phyloP scores from a whole-genome alignment of 371 early-diverging fungal species.

The Amoeboradix gromovi region DNA sequence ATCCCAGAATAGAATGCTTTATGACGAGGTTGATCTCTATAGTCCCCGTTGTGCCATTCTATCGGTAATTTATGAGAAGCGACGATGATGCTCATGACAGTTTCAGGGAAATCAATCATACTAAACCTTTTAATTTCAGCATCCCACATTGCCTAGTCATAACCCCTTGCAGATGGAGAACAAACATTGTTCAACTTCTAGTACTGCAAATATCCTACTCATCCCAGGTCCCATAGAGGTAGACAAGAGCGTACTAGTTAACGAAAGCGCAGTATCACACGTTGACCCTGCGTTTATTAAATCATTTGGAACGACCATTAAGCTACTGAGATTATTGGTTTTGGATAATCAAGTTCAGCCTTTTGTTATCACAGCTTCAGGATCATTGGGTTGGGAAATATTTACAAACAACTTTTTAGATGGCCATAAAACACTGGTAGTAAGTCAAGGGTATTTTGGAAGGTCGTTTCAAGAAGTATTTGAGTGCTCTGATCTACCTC shows the following conservation, averaged over 20 bases:
- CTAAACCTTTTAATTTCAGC: too few relatives aligned
- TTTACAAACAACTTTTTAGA: constrained; percentile 64
- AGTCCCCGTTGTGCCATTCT: not conserved
- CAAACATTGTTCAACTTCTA: too few relatives aligned
- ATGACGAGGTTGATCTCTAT: not conserved
- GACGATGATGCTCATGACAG: not conserved
- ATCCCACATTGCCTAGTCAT: too few relatives aligned
- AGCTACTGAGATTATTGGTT: constrained; percentile 47
- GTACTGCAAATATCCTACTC: not conserved
- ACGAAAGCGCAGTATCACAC: constrained; percentile 23
- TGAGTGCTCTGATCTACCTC: constrained; percentile 42
- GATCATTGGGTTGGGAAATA: constrained; percentile 82
- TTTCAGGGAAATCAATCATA: too few relatives aligned
- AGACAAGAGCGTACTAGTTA: not conserved
- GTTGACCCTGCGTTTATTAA: constrained; percentile 65
- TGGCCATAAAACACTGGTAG: constrained; percentile 55
- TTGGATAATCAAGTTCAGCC: constrained; percentile 61
- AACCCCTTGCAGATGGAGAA: too few relatives aligned
- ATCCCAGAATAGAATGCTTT: not conserved
- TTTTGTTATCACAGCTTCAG: constrained; percentile 70
- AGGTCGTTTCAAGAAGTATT: constrained; percentile 82
- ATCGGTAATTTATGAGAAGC: not conserved
- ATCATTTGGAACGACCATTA: constrained; percentile 50
- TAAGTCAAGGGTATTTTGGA: constrained; percentile 80
- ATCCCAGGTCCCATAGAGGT: not conserved